Conservation (phyloP, 1,284 basidiomycete species). For the Pascua guehoae region DNA sequence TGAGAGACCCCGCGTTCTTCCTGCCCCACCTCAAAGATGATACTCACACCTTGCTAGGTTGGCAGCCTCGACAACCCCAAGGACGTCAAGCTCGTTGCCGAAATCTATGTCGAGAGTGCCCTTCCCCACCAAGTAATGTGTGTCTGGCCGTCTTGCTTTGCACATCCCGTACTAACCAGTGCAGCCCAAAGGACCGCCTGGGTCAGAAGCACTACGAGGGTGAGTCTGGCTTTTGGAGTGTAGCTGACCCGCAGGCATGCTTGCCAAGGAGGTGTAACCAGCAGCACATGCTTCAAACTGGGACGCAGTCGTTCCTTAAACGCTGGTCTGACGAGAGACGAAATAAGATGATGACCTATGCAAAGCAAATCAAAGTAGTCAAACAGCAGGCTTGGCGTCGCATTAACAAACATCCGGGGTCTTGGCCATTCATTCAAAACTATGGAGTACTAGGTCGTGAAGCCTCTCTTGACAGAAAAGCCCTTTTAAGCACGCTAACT, state of each 20-base stretch:
- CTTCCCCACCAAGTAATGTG: background rate
- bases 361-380: too few relatives aligned
- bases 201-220: slow-evolving; percentile 18
- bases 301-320: too few relatives aligned
- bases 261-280: slow-evolving; percentile 16
- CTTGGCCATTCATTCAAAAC: too few relatives aligned
- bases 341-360: too few relatives aligned
- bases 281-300: too few relatives aligned
- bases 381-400: too few relatives aligned
- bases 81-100: slow-evolving; percentile 9
- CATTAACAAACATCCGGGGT: too few relatives aligned
- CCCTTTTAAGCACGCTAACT: background rate
- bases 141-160: background rate
- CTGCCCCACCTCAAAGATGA: background rate
- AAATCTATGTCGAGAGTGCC: slow-evolving; percentile 17
- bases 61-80: slow-evolving; percentile 12
- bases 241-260: slow-evolving; percentile 5
- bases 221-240: too few relatives aligned
- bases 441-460: too few relatives aligned
- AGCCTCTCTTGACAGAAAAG: too few relatives aligned
- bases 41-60: background rate
- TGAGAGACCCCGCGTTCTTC: background rate
- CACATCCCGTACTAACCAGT: background rate
- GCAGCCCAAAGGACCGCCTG: slow-evolving; percentile 3
- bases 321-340: too few relatives aligned